Evolutionary conservation across 805 yeast genomes (phyloP).

Genomic region (Hanseniaspora lindneri): DNA sequence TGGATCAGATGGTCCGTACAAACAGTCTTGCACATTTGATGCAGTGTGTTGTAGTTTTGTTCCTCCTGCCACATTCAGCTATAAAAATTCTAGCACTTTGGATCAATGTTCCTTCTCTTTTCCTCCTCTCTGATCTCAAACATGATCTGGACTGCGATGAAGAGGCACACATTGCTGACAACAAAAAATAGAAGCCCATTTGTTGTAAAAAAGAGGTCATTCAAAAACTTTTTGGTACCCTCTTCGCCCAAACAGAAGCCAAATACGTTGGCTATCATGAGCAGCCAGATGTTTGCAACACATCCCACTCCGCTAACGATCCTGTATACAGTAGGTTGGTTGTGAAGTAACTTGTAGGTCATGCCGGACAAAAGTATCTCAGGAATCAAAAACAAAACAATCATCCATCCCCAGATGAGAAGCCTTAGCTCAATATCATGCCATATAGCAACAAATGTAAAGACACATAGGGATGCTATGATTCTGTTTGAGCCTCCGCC

Average conservation of each 20-base stretch:
- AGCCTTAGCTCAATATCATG: constrained; percentile 86
- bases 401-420: constrained; percentile 90
- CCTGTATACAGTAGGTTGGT: constrained; percentile 55
- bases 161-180: constrained; percentile 52
- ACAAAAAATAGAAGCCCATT: constrained; percentile 55
- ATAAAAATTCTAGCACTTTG: constrained; percentile 55
- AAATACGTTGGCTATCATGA: constrained; percentile 91
- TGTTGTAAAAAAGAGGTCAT: constrained; percentile 59
- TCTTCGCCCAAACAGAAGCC: constrained; percentile 91
- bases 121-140: constrained; percentile 84
- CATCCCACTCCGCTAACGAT: constrained; percentile 80
- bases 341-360: constrained; percentile 29
- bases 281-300: constrained; percentile 84
- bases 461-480: constrained; percentile 69
- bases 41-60: not conserved
- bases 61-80: no score
- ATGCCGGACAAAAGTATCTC: constrained; percentile 53
- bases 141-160: constrained; percentile 85
- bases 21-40: no score
- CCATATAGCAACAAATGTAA: constrained; percentile 95
- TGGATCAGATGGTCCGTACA: no score
- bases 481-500: constrained; percentile 72
- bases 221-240: constrained; percentile 57
- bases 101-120: constrained; percentile 66
- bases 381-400: constrained; percentile 77